A percentile compares a stretch with the other conserved stretches of the same genome.
phyloP scores from a whole-genome alignment of 1,284 basidiomycete genomes.

The Stereum hirsutum region DNA sequence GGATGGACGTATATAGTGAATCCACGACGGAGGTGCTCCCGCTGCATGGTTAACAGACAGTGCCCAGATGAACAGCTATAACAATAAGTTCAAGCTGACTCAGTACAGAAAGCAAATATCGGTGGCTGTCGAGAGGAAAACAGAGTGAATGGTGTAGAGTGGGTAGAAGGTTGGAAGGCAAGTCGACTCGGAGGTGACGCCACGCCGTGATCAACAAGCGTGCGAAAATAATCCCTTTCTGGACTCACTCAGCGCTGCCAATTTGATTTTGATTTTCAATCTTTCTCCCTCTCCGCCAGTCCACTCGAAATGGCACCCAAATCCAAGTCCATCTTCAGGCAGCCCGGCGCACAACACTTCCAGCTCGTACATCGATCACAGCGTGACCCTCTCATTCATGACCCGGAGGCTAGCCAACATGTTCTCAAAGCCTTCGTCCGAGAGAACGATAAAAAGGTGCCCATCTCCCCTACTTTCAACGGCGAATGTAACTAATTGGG shows the following conservation, averaged over 20 bases:
- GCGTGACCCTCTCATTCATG: constrained; percentile 91
- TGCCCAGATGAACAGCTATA: no score
- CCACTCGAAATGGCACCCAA: constrained; percentile 34
- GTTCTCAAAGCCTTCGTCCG: constrained; percentile 82
- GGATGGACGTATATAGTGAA: constrained; percentile 74
- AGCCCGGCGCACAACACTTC: constrained; percentile 85
- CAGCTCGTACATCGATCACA: constrained; percentile 97
- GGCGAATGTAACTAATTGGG: constrained; percentile 2
- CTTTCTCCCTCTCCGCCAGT: no score
- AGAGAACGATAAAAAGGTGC: constrained; percentile 62
- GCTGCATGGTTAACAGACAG: constrained; percentile 36
- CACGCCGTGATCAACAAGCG: no score
- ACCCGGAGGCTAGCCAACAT: constrained; percentile 82
- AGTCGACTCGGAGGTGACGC: no score
- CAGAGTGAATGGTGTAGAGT: background rate
- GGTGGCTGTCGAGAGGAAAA: no score
- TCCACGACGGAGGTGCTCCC: constrained; percentile 68
- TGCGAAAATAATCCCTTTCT: no score
- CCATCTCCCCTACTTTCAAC: constrained; percentile 8
- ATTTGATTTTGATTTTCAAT: no score
- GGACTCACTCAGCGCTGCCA: no score
- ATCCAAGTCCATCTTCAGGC: constrained; percentile 86
- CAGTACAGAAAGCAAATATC: no score
- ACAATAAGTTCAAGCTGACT: no score
- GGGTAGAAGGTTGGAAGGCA: no score